Conservation (phyloP, 1,139 yeast genomes). For the Suhomyces choctaworum region DNA sequence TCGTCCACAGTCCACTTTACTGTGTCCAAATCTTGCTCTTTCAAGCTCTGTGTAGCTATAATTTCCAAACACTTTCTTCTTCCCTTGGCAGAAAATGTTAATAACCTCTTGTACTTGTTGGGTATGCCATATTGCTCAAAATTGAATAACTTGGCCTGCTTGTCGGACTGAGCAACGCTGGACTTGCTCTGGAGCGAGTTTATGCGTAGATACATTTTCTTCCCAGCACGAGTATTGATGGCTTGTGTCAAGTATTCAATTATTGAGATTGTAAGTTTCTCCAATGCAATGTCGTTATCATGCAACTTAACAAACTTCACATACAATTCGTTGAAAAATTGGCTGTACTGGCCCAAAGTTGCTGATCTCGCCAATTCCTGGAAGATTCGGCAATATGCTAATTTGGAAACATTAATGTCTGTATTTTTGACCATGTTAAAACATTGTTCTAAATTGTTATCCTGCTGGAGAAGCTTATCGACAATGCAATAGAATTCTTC, state of each 20-base stretch:
- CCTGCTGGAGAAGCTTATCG: constrained; percentile 26
- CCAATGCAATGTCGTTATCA: constrained; percentile 15
- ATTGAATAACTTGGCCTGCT: constrained; percentile 11
- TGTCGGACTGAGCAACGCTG: constrained; percentile 3
- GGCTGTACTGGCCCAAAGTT: constrained; percentile 12
- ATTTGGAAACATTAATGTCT: constrained; percentile 25
- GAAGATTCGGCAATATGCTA: constrained; percentile 28
- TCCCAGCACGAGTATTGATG: constrained; percentile 17
- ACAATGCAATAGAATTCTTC: constrained; percentile 33
- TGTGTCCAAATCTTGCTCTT: constrained; percentile 24
- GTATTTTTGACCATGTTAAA: constrained; percentile 23
- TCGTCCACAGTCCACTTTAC: constrained; percentile 37
- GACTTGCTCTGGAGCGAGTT: constrained; percentile 12
- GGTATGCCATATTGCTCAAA: constrained; percentile 19
- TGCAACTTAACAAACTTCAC: constrained; percentile 14
- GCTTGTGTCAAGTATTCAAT: constrained; percentile 12
- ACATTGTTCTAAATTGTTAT: constrained; percentile 24
- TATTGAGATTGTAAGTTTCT: constrained; percentile 11
- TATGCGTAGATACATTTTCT: constrained; percentile 15
- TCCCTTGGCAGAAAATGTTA: constrained; percentile 15
- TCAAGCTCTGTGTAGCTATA: constrained; percentile 25
- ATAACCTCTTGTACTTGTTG: constrained; percentile 15
- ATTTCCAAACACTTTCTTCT: constrained; percentile 19
- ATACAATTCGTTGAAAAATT: constrained; percentile 14
- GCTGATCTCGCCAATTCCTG: constrained; percentile 10